Evolutionary conservation across 805 yeast genomes (phyloP).

Genomic region (Isabelozyma gotoi): DNA sequence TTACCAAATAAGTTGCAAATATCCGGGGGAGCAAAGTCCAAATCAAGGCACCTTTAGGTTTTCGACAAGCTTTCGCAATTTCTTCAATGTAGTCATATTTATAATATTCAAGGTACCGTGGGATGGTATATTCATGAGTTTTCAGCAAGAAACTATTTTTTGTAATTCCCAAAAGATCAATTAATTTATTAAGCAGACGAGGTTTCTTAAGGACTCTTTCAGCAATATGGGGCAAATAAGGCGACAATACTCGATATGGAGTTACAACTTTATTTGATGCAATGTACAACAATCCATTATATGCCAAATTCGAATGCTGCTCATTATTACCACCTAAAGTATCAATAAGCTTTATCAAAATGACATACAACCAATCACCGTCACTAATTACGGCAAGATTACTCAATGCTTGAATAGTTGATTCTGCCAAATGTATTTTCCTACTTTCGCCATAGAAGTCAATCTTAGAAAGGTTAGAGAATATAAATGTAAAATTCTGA

Average conservation of each 20-base stretch:
- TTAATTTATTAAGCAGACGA: conserved; percentile 54
- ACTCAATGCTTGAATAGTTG: conserved; percentile 59
- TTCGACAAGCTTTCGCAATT: conserved; percentile 54
- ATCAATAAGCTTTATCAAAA: conserved; percentile 64
- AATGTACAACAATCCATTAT: conserved; percentile 58
- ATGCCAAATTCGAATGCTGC: conserved; percentile 67
- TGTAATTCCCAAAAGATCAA: conserved; percentile 65
- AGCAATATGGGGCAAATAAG: conserved; percentile 73
- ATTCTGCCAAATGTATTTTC: conserved; percentile 51
- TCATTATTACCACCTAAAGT: conserved; percentile 63
- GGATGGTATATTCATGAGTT: conserved; percentile 73
- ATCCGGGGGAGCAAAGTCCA: conserved; percentile 50
- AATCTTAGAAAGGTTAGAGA: conserved; percentile 42
- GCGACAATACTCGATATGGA: conserved; percentile 78
- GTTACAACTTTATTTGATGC: conserved; percentile 59
- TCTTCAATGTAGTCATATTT: conserved; percentile 61
- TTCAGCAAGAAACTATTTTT: conserved; percentile 61
- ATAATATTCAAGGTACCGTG: conserved; percentile 68
- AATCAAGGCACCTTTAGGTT: conserved; percentile 47
- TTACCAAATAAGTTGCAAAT: conserved; percentile 57
- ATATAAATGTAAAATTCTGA: conserved; percentile 46
- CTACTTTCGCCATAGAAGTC: conserved; percentile 28
- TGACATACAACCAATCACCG: conserved; percentile 68
- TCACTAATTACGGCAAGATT: conserved; percentile 60
- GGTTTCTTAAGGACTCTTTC: conserved; percentile 62